Conservation (phyloP, 179 eudicot genomes). For the Patellifolia procumbens region DNA sequence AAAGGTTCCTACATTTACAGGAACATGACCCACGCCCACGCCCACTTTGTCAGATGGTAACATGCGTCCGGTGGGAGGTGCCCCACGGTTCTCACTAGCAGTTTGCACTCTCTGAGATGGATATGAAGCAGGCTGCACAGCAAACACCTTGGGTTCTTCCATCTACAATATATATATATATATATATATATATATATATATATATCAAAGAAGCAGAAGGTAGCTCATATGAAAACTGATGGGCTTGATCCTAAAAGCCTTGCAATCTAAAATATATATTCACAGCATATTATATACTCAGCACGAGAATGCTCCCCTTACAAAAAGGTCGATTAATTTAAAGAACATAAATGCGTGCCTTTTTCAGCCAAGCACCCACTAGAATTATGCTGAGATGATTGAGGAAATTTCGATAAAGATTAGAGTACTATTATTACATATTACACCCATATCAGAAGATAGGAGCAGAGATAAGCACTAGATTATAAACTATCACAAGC, state of each 20-base stretch:
- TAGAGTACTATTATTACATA: background rate
- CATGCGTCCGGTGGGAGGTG: slow-evolving; percentile 38
- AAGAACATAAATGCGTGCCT: background rate
- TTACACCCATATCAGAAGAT: background rate
- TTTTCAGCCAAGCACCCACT: background rate
- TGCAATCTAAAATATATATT: background rate
- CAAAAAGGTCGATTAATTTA: background rate
- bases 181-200: too few relatives aligned
- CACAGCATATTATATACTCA: background rate
- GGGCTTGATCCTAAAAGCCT: background rate
- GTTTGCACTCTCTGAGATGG: slow-evolving; percentile 56
- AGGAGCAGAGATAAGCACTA: background rate
- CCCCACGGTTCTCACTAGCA: slow-evolving; percentile 46
- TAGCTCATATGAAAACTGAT: background rate
- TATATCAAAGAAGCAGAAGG: background rate
- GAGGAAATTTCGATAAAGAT: background rate
- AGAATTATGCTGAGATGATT: background rate
- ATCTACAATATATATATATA: slow-evolving; percentile 44
- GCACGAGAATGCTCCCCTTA: background rate
- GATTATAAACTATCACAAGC: too few relatives aligned
- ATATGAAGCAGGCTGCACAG: slow-evolving; percentile 47
- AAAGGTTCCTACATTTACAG: slow-evolving; percentile 47
- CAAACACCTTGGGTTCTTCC: slow-evolving; percentile 65
- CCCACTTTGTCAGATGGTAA: slow-evolving; percentile 53
- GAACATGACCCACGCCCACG: slow-evolving; percentile 41